Evolutionary conservation across 1,139 yeast genomes (phyloP).

Genomic region (Kodamaea fungicola): DNA sequence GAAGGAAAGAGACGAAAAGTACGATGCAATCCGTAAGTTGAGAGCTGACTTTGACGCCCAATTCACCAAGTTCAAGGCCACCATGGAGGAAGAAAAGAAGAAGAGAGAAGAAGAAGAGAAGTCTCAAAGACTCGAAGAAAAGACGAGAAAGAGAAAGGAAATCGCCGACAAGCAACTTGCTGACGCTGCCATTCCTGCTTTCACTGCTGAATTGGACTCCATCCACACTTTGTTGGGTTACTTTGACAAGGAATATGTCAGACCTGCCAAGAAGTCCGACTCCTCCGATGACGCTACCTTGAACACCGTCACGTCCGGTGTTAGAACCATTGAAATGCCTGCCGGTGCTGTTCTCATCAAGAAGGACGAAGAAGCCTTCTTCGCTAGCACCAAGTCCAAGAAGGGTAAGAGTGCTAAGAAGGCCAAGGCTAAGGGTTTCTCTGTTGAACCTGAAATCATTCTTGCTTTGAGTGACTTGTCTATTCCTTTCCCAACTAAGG

Average conservation of each 20-base stretch:
- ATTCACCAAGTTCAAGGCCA: constrained; percentile 66
- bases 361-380: constrained; percentile 59
- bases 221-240: constrained; percentile 68
- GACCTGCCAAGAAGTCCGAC: constrained; percentile 45
- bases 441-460: constrained; percentile 78
- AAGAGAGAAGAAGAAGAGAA: constrained; percentile 70
- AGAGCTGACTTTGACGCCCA: constrained; percentile 68
- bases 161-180: constrained; percentile 63
- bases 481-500: constrained; percentile 74
- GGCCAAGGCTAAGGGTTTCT: constrained; percentile 45
- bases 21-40: constrained; percentile 59
- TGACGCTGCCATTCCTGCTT: constrained; percentile 82
- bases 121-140: constrained; percentile 52
- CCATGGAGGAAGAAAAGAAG: constrained; percentile 65
- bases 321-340: constrained; percentile 57
- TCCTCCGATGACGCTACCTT: constrained; percentile 17
- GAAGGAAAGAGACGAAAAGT: constrained; percentile 67
- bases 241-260: constrained; percentile 78
- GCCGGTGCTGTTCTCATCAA: constrained; percentile 62
- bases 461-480: constrained; percentile 75
- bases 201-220: constrained; percentile 66
- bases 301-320: constrained; percentile 18
- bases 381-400: constrained; percentile 41
- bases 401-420: constrained; percentile 45
- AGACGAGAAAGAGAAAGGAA: constrained; percentile 58